These are phyloP conservation scores for Solanum stenotomum DNA, from an alignment of 257 asterid genomes.

Conservation along the genomic window DNA sequence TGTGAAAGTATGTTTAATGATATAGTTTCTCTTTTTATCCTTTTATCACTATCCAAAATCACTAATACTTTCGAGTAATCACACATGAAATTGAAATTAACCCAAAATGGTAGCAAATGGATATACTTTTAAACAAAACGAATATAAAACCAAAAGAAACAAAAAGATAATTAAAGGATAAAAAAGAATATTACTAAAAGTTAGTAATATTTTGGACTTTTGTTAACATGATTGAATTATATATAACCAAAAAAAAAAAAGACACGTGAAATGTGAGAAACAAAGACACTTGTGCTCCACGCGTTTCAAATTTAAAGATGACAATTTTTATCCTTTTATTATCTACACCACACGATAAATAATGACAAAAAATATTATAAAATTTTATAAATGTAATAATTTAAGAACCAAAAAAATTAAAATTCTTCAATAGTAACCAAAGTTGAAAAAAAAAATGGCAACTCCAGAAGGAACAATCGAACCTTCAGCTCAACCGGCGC, in stretches of 20 bases:
- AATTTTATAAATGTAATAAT: background rate
- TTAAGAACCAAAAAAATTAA: background rate
- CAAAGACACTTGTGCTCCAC: background rate
- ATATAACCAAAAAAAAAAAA: too few species aligned
- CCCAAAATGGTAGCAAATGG: background rate
- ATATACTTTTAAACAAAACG: background rate
- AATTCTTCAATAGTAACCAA: background rate
- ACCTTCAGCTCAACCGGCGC: background rate
- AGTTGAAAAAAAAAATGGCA: background rate
- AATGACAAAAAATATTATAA: background rate
- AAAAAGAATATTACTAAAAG: background rate
- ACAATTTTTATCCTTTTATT: background rate
- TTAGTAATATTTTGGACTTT: background rate
- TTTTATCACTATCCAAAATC: too few species aligned
- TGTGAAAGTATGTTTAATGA: too few species aligned
- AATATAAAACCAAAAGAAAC: background rate
- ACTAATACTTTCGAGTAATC: background rate
- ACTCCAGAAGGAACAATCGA: background rate
- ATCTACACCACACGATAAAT: background rate
- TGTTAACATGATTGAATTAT: background rate
- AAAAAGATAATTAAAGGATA: background rate
- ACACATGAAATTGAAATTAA: background rate
- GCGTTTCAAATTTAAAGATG: background rate
- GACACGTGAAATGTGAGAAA: background rate
- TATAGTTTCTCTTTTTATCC: too few species aligned